Base-by-base conservation (phyloP, 1,139 yeast genomes). In the Saccharomycopsis crataegensis region DNA sequence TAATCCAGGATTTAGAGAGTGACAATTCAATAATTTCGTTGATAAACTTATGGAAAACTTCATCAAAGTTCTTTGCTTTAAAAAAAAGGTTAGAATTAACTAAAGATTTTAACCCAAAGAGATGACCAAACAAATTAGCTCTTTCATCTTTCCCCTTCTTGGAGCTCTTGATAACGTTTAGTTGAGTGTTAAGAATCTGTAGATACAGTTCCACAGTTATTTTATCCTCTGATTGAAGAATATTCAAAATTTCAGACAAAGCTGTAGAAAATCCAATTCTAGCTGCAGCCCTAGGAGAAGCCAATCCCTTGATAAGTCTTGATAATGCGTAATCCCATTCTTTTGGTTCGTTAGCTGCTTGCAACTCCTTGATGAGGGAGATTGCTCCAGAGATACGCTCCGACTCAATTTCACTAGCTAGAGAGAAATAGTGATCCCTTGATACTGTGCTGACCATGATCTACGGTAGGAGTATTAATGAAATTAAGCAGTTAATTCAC, bases 191-290 rank as follows among this genome's bases (percentile, higher is more conserved):
- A 55, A 48, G 64, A 38, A 17, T 61, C 12, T 43, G 31, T 31
- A 57, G 37, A 14, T 52, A 50, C 8, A 56, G 52, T 6, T 66
- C 62, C 6, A 73, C 64, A n/a, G 77, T 67, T 51, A 79, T 71
- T 3, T 56, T 52, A 1, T 52, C 58, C n/a, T 64, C 59, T 3
- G 66, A 61, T 17, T 67, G 58, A 28, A 84, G 74, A 28, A 82
- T 70, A 37, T 71, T 68, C 31, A 81, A 65, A 1, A 89, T 73
- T 66, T 93, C 98, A 0, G 93, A 81, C 48, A 93, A 71, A 44
- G 96, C 94, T 78, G 89, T 80, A 2, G 96, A 87, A 62, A 86
- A 91, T 1, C 99, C 99, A 45, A 87, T 70, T 55, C 97, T 73
- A 1, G 96, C 95, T 49, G 90, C 77, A 46, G 87, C 96, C 63